These are phyloP conservation scores for Fomitopsis serialis DNA, from an alignment of 768 basidiomycete species.

Conservation along the genomic window DNA sequence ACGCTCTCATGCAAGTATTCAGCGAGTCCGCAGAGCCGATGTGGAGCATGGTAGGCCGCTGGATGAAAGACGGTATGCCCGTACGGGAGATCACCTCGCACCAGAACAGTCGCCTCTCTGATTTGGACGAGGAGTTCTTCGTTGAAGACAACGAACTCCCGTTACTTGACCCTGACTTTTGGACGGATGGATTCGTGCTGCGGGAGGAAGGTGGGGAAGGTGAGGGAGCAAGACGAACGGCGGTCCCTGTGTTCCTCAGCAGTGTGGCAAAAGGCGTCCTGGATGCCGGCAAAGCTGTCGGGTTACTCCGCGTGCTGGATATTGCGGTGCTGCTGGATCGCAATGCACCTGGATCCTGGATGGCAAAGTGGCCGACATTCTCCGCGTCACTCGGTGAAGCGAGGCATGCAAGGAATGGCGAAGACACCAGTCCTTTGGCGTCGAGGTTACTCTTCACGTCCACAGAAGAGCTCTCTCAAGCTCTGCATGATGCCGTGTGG, in stretches of 20 bases:
- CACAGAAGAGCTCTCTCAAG: constrained; percentile 52
- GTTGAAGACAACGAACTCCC: constrained; percentile 63
- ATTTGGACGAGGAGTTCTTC: constrained; percentile 73
- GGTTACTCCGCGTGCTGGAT: constrained; percentile 61
- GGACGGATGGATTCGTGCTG: constrained; percentile 67
- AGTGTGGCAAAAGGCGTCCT: constrained; percentile 56
- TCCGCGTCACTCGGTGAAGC: constrained; percentile 2
- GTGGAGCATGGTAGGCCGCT: constrained; percentile 67
- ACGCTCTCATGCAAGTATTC: constrained; percentile 60
- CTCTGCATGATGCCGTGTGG: constrained; percentile 61
- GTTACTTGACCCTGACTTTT: constrained; percentile 66
- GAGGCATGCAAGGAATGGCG: background rate
- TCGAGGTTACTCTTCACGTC: constrained; percentile 26
- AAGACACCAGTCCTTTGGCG: background rate
- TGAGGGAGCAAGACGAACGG: constrained; percentile 15
- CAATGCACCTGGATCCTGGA: constrained; percentile 8
- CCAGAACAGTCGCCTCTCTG: background rate
- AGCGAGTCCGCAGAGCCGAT: constrained; percentile 59
- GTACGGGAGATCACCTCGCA: constrained; percentile 17
- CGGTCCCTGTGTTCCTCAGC: constrained; percentile 53
- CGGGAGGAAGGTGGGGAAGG: constrained; percentile 32
- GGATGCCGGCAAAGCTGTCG: constrained; percentile 70
- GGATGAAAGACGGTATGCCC: constrained; percentile 74
- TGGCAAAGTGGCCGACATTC: constrained; percentile 17
- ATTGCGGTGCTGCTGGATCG: constrained; percentile 11